Evolutionary conservation across 108 stramenopile genomes (phyloP).

Genomic region (Pseudonitzschia multiseries): DNA sequence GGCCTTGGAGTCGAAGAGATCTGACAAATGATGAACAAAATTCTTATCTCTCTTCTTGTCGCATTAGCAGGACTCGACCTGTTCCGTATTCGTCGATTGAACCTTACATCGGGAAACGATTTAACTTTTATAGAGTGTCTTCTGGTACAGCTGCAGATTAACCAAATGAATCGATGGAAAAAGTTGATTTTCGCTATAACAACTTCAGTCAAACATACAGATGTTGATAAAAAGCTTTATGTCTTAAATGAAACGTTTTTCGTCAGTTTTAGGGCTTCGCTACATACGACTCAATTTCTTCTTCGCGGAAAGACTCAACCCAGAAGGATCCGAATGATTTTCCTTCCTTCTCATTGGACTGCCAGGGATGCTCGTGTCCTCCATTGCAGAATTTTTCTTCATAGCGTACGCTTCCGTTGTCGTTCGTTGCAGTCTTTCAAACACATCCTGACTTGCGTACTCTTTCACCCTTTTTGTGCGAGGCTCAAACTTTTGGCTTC

Average conservation of each 20-base stretch:
- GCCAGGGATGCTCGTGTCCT: neutral
- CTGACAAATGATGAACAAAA: conserved; percentile 14
- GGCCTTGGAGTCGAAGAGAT: conserved; percentile 53
- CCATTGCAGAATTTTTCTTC: conserved; percentile 25
- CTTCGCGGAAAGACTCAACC: neutral
- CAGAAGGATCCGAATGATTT: neutral
- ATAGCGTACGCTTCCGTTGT: conserved; percentile 38
- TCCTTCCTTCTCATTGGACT: neutral
- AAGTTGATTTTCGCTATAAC: neutral
- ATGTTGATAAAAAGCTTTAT: neutral
- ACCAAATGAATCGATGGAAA: neutral
- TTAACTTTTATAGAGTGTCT: conserved; percentile 29
- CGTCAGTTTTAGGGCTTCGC: neutral
- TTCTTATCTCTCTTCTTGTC: conserved; percentile 1
- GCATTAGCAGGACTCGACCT: conserved; percentile 27
- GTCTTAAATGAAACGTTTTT: too few species aligned
- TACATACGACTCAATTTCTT: neutral
- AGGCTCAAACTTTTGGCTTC: conserved; percentile 10
- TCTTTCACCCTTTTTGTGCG: conserved; percentile 23
- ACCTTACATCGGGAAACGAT: conserved; percentile 31
- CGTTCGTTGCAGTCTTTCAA: conserved; percentile 51
- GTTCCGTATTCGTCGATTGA: conserved; percentile 32
- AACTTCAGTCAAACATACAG: neutral
- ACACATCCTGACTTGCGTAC: conserved; percentile 50
- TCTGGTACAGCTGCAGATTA: neutral